Evolutionary conservation across 495 filamentous ascomycete genomes (phyloP).

Genomic region (Thermothielavioides terrestris): DNA sequence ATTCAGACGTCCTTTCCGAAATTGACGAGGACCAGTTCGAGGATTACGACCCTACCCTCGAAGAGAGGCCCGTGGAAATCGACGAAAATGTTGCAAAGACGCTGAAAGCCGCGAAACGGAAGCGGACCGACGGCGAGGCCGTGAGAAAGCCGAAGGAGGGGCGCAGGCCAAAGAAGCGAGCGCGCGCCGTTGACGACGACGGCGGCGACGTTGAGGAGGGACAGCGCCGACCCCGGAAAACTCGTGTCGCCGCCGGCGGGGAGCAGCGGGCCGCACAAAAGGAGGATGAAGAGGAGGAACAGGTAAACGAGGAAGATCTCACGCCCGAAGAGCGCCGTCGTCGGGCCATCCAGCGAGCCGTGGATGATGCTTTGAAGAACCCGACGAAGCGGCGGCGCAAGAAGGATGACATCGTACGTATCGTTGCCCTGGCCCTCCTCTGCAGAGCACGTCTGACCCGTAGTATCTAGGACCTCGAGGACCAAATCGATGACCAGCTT

Average conservation of each 20-base stretch:
- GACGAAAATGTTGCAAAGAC: constrained; percentile 77
- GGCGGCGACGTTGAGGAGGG: constrained; percentile 50
- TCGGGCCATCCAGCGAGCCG: constrained; percentile 70
- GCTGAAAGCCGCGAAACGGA: constrained; percentile 69
- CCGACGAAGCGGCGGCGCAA: constrained; percentile 72
- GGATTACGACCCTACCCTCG: constrained; percentile 77
- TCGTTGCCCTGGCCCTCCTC: background rate
- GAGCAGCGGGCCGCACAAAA: constrained; percentile 36
- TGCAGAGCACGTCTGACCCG: constrained; percentile 11
- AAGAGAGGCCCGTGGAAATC: constrained; percentile 72
- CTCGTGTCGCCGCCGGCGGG: constrained; percentile 27
- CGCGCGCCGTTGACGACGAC: constrained; percentile 44
- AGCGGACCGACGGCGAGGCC: constrained; percentile 52
- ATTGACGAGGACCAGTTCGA: constrained; percentile 91
- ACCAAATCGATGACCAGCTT: constrained; percentile 81
- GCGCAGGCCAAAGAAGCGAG: constrained; percentile 65
- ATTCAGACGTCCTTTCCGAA: constrained; percentile 78
- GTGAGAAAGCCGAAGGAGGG: constrained; percentile 68
- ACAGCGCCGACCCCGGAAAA: constrained; percentile 37
- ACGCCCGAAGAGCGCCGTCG: constrained; percentile 62
- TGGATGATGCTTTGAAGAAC: constrained; percentile 81
- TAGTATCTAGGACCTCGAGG: constrained; percentile 67
- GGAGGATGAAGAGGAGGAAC: constrained; percentile 48
- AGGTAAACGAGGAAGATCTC: constrained; percentile 52
- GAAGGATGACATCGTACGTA: constrained; percentile 76